These are phyloP conservation scores for Ceratobasidium papillatum DNA, from an alignment of 1,284 basidiomycete species.

Conservation along the genomic window DNA sequence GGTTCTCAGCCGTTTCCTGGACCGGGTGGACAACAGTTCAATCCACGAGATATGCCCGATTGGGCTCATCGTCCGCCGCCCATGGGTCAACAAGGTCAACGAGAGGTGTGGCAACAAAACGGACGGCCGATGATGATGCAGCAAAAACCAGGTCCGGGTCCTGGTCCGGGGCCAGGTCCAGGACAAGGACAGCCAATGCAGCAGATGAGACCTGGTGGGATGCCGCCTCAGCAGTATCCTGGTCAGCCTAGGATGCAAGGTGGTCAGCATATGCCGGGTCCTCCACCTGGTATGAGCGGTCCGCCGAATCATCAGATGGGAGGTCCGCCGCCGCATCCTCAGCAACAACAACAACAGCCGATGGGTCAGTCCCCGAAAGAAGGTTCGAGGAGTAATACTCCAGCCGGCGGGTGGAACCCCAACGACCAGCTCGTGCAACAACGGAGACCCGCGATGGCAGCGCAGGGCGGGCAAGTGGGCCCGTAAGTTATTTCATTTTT, in stretches of 20 bases:
- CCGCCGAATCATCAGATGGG: constrained; percentile 10
- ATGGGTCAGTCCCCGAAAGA: constrained; percentile 26
- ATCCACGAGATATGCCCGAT: constrained; percentile 10
- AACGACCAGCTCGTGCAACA: background rate
- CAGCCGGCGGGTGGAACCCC: constrained; percentile 1
- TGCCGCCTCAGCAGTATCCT: background rate
- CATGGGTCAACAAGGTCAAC: background rate
- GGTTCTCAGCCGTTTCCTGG: constrained; percentile 1
- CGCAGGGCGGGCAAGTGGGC: constrained; percentile 29
- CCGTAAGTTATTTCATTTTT: constrained; percentile 31
- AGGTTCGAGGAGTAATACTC: constrained; percentile 4
- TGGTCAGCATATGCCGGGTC: background rate
- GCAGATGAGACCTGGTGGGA: background rate
- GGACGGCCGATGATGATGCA: background rate
- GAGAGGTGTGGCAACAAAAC: background rate
- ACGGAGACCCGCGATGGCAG: constrained; percentile 14
- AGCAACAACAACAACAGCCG: background rate
- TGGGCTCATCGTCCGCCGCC: constrained; percentile 7
- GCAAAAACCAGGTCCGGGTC: background rate
- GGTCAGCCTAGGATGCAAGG: background rate
- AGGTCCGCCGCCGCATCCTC: background rate
- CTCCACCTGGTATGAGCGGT: background rate
- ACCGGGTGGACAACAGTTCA: background rate
- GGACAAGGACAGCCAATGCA: background rate
- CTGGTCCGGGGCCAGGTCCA: too few species aligned